A percentile compares a stretch with the other conserved stretches of the same genome.
phyloP scores from a whole-genome alignment of 352 stramenopile species.

The Globisporangium nunn region DNA sequence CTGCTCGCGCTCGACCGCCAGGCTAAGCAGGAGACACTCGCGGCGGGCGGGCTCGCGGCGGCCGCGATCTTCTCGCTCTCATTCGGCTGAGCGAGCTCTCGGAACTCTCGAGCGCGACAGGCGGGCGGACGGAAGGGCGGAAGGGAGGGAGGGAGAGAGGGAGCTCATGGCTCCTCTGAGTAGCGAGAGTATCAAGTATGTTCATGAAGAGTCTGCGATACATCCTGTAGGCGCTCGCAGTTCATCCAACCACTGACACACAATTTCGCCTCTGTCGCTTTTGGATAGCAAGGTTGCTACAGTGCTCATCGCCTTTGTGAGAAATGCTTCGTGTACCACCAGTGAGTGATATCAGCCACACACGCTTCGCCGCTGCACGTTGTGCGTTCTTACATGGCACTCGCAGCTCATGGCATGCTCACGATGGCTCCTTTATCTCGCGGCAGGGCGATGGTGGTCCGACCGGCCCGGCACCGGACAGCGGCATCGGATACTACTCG shows the following conservation, averaged over 20 bases:
- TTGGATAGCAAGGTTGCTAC: no score
- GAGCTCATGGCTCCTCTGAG: no score
- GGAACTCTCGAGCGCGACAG: no score
- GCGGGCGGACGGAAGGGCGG: no score
- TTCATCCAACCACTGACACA: no score
- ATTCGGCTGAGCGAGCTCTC: not conserved
- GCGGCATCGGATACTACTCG: conserved; percentile 83
- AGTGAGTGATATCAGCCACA: not conserved
- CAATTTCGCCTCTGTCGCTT: no score
- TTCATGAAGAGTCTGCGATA: no score
- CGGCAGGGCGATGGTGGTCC: conserved; percentile 67
- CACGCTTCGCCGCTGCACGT: not conserved
- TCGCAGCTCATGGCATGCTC: not conserved
- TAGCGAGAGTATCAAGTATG: no score
- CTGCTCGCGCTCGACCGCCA: conserved; percentile 22
- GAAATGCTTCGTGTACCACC: no score
- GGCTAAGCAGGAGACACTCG: conserved; percentile 15
- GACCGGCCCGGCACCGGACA: conserved; percentile 59
- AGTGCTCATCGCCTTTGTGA: no score
- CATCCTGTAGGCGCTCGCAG: no score
- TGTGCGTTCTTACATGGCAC: conserved; percentile 1
- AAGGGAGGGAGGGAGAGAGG: no score
- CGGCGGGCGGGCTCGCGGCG: conserved; percentile 17
- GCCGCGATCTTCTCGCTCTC: conserved; percentile 17
- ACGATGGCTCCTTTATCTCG: not conserved